Evolutionary conservation across 345 rosid genomes (phyloP), one percentile per base, ranked within the genome.

Genomic region (Moringa oleifera): DNA sequence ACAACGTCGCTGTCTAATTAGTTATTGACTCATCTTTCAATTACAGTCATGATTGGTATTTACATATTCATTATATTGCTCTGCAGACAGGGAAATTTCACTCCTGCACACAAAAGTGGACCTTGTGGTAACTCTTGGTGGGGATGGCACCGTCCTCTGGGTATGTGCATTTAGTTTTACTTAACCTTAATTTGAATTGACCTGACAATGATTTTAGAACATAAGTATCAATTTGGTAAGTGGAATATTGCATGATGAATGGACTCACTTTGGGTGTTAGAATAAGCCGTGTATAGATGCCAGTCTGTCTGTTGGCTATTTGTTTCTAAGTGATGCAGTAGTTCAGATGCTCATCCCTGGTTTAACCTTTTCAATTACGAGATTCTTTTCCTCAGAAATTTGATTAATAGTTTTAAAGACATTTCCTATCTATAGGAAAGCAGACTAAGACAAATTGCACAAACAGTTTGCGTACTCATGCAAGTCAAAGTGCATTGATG

Each of bases 91-190:
- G 57, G 96, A 91, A 68, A 75, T 95, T 73, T 73, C 59, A 53
- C 85, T 59, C 41, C 84, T 95, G 66, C 98, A 91, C 76, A 69
- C 85, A 36, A 81, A 89, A 72, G 91, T 95, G 68, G 99, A 95
- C 78, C 90, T 95, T 65, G 91, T 95, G 45, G 84, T 89, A 59
- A 91, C 99, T 65, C 99, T 95, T 72, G 99, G 99, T 70, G 99
- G 99, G n/a, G 99, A 95, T 79, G 99, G 99, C 64, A 95, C 99
- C 33, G 98, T 95, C 55, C 90, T 95, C 49, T 95, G 99, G 98
- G 99, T 95, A 85, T 20, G 88, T 68, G 53, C 61, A 59, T 51
- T 41, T 62, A 24, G 50, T n/a, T 50, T 16, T 23, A 20, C 21
- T 51, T 23, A 55, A 20, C 2, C 51, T 52, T 62, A 55, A 33